Conservation (phyloP, 2,329 filamentous ascomycete species). For the Sporothrix globosa region DNA sequence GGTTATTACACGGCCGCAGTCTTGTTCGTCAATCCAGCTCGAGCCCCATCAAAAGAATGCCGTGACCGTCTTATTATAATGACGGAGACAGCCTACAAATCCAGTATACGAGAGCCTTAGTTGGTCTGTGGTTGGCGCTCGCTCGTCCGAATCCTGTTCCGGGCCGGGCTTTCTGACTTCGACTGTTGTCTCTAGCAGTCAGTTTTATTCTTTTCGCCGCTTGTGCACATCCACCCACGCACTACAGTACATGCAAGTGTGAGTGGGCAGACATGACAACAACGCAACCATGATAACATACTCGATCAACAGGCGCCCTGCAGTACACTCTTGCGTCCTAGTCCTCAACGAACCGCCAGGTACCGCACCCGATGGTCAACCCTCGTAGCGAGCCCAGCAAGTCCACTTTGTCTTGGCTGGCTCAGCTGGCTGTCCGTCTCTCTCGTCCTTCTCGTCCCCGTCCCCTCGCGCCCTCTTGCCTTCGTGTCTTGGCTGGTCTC, state of each 20-base stretch:
- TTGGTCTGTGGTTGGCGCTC: slow-evolving; percentile 14
- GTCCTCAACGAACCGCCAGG: slow-evolving; percentile 28
- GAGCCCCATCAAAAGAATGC: neutral
- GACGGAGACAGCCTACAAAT: neutral
- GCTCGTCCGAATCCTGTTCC: neutral
- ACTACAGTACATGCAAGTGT: slow-evolving; percentile 5
- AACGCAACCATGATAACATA: neutral
- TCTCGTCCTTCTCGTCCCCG: neutral
- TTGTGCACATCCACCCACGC: slow-evolving; percentile 22
- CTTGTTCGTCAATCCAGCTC: neutral
- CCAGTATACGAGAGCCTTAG: neutral
- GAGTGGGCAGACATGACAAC: slow-evolving; percentile 2
- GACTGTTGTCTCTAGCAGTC: neutral
- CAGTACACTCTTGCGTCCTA: neutral
- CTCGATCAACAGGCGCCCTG: neutral
- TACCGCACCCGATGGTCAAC: slow-evolving; percentile 18
- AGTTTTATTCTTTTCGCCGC: slow-evolving; percentile 3
- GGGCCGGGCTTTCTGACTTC: neutral
- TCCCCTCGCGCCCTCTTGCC: neutral
- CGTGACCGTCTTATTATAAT: neutral
- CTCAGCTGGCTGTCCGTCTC: neutral
- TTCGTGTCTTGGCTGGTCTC: slow-evolving; percentile 19
- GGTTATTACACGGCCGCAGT: neutral
- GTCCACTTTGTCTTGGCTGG: slow-evolving; percentile 20
- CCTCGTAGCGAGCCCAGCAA: neutral